Evolutionary conservation across 192 early-diverging fungal species (phyloP).

Genomic region (Umbelopsis ramanniana): DNA sequence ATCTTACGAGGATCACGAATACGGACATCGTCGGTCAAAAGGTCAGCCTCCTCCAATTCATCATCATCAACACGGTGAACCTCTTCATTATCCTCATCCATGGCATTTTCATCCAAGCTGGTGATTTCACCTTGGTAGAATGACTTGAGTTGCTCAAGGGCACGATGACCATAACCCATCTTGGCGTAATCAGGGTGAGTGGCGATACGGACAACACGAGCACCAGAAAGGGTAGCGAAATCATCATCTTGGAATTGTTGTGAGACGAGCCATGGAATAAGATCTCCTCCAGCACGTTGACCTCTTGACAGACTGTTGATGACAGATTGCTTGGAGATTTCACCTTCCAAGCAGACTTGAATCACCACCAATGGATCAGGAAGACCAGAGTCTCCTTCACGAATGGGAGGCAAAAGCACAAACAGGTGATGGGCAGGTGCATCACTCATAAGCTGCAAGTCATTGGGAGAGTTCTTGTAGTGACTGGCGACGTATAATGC

Average conservation of each 20-base stretch:
- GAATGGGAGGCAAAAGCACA: slow-evolving; percentile 91
- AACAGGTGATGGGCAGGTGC: slow-evolving; percentile 98
- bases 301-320: slow-evolving; percentile 84
- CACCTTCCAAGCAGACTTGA: slow-evolving; percentile 89
- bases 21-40: slow-evolving; percentile 77
- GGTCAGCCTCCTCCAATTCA: slow-evolving; percentile 55
- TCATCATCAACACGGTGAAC: slow-evolving; percentile 55
- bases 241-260: slow-evolving; percentile 97
- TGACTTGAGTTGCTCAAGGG: slow-evolving; percentile 80
- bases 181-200: slow-evolving; percentile 96
- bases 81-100: slow-evolving; percentile 54
- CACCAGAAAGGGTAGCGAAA: slow-evolving; percentile 93
- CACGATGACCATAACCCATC: slow-evolving; percentile 97
- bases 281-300: slow-evolving; percentile 85
- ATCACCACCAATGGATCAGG: slow-evolving; percentile 96
- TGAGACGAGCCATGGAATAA: slow-evolving; percentile 97
- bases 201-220: slow-evolving; percentile 96
- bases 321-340: slow-evolving; percentile 88
- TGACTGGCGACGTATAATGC: slow-evolving; percentile 96
- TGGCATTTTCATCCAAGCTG: slow-evolving; percentile 63
- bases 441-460: slow-evolving; percentile 96
- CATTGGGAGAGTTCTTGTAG: slow-evolving; percentile 99
- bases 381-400: slow-evolving; percentile 66
- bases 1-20: slow-evolving; percentile 88
- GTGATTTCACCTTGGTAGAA: slow-evolving; percentile 88